Evolutionary conservation across 2,329 filamentous ascomycete genomes (phyloP).

Genomic region (Arachnopeziza araneosa): DNA sequence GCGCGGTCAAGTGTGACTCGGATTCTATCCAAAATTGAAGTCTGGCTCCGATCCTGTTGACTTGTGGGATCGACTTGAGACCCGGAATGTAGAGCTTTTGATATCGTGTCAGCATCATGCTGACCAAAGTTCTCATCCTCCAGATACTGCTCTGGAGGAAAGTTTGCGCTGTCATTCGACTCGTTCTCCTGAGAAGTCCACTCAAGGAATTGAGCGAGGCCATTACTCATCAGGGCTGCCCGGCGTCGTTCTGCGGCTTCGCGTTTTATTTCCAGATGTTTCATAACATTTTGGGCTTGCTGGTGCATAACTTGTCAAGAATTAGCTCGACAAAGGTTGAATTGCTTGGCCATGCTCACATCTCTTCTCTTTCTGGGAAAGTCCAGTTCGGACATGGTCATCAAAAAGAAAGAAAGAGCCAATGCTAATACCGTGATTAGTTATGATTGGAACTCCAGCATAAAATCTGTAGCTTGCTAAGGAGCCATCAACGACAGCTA

Average conservation of each 20-base stretch:
- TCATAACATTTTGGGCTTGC: constrained; percentile 23
- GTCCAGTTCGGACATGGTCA: constrained; percentile 42
- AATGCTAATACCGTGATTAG: constrained; percentile 22
- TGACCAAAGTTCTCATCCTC: not conserved
- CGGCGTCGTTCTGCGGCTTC: constrained; percentile 24
- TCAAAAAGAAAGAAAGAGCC: constrained; percentile 26
- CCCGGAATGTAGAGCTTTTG: not conserved
- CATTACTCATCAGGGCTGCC: constrained; percentile 20
- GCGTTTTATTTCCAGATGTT: constrained; percentile 22
- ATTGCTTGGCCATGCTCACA: constrained; percentile 10
- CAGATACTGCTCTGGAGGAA: not conserved
- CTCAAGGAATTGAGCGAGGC: constrained; percentile 21
- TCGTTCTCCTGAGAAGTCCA: constrained; percentile 9
- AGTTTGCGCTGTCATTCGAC: not conserved
- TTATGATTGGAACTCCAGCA: constrained; percentile 25
- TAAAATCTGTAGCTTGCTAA: constrained; percentile 22
- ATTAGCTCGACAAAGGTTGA: not conserved
- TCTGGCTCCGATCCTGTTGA: not conserved
- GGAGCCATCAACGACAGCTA: constrained; percentile 20
- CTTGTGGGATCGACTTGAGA: not conserved
- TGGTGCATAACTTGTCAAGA: constrained; percentile 15
- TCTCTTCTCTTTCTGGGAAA: constrained; percentile 39
- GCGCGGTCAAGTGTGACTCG: constrained; percentile 24
- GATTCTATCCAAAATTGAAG: constrained; percentile 23
- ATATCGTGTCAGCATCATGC: not conserved